Conservation (phyloP, 129 eudicot species). For the Rutidosis leptorrhynchoides region DNA sequence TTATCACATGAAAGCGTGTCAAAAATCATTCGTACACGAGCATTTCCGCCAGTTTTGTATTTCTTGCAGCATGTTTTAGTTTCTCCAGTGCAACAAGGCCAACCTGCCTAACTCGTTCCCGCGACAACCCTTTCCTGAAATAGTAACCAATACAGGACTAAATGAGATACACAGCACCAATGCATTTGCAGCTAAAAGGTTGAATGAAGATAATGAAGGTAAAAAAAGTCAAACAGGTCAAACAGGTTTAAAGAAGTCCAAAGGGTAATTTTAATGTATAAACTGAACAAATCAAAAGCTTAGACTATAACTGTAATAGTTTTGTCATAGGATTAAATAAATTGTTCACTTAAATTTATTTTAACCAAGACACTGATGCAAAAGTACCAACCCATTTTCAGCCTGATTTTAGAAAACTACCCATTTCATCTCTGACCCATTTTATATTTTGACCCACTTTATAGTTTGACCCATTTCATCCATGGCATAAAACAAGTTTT, state of each 20-base stretch:
- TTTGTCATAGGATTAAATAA: neutral
- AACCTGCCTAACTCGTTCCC: constrained; percentile 94
- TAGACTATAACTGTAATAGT: neutral
- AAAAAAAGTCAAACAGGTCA: neutral
- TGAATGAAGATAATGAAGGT: neutral
- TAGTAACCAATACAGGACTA: neutral
- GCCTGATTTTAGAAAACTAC: neutral
- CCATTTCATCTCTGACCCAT: neutral
- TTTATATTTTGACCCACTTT: neutral
- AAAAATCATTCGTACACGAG: constrained; percentile 46
- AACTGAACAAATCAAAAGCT: neutral
- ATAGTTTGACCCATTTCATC: neutral
- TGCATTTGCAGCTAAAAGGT: constrained; percentile 11
- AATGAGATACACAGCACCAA: neutral
- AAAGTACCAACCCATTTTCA: neutral
- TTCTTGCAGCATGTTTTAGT: constrained; percentile 85
- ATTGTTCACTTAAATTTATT: neutral
- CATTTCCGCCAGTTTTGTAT: constrained; percentile 73
- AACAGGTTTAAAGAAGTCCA: neutral
- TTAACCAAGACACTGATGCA: neutral
- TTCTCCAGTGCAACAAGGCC: constrained; percentile 95
- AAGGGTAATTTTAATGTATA: neutral
- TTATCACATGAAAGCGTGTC: constrained; percentile 19
- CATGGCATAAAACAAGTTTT: constrained; percentile 9
- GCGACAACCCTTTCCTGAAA: constrained; percentile 88